phyloP scores from a whole-genome alignment of 352 stramenopile species.

The Nothophytophthora sp. region DNA sequence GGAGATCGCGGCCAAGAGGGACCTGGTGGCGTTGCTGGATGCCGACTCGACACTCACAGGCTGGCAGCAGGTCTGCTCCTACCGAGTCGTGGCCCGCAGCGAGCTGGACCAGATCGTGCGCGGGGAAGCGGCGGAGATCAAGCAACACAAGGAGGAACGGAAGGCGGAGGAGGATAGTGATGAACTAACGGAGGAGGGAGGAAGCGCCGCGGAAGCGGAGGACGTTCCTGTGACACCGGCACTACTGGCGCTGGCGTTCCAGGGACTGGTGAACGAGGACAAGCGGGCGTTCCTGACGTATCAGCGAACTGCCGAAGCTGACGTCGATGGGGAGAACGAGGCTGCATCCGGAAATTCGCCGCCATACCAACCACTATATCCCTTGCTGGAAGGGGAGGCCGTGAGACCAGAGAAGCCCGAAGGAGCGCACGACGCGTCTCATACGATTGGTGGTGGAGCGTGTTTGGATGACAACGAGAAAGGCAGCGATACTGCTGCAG shows the following conservation, averaged over 20 bases:
- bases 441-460: neutral
- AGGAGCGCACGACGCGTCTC: neutral
- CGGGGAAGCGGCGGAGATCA: slow-evolving; percentile 2
- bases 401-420: no score
- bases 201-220: neutral
- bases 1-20: slow-evolving; percentile 26
- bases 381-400: no score
- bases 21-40: slow-evolving; percentile 29
- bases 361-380: no score
- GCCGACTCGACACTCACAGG: slow-evolving; percentile 21
- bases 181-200: slow-evolving; percentile 15
- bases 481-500: no score
- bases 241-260: slow-evolving; percentile 50
- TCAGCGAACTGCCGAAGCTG: slow-evolving; percentile 1
- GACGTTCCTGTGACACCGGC: slow-evolving; percentile 20
- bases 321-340: neutral
- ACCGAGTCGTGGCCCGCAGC: slow-evolving; percentile 39
- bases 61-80: slow-evolving; percentile 36
- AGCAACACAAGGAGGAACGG: neutral
- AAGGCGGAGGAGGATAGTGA: slow-evolving; percentile 1
- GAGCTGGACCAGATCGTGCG: slow-evolving; percentile 38
- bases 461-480: neutral
- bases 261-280: slow-evolving; percentile 45
- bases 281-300: slow-evolving; percentile 31
- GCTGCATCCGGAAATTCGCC: no score